These are phyloP conservation scores for Syncephalis plumigaleata DNA, from an alignment of 371 early-diverging fungal genomes.

Conservation along the genomic window DNA sequence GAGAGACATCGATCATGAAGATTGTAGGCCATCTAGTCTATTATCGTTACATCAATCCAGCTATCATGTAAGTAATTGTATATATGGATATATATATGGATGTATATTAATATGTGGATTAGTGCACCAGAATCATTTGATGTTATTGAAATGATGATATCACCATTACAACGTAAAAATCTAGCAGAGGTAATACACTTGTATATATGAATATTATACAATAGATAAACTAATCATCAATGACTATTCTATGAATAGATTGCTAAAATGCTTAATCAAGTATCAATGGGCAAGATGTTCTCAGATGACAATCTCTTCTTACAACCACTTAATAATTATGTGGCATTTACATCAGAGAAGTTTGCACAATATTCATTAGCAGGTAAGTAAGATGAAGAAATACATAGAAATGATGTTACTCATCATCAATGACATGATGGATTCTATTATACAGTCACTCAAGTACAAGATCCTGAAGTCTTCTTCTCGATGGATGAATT, in stretches of 20 bases:
- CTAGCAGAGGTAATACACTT: constrained; percentile 52
- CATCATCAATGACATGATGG: not conserved
- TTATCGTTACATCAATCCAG: constrained; percentile 94
- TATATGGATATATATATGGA: no score
- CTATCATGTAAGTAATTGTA: constrained; percentile 58
- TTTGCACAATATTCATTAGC: constrained; percentile 61
- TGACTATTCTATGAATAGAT: constrained; percentile 28
- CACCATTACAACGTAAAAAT: constrained; percentile 83
- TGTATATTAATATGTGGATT: constrained; percentile 1
- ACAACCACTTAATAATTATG: constrained; percentile 64
- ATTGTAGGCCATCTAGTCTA: constrained; percentile 89
- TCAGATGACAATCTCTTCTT: constrained; percentile 49
- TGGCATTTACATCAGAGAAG: constrained; percentile 44
- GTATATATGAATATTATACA: not conserved
- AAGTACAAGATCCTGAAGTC: constrained; percentile 69
- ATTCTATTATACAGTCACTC: constrained; percentile 31
- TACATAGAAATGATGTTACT: no score
- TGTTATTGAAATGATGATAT: constrained; percentile 73
- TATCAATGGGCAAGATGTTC: constrained; percentile 64
- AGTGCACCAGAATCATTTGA: constrained; percentile 93
- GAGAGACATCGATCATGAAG: constrained; percentile 57
- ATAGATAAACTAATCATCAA: not conserved
- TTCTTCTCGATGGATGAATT: constrained; percentile 84
- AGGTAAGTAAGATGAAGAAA: constrained; percentile 19
- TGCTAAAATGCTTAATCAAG: constrained; percentile 82